A percentile compares a stretch with the other conserved stretches of the same genome.
phyloP scores from a whole-genome alignment of 202 grass and related monocot genomes.

The Panicum hallii region DNA sequence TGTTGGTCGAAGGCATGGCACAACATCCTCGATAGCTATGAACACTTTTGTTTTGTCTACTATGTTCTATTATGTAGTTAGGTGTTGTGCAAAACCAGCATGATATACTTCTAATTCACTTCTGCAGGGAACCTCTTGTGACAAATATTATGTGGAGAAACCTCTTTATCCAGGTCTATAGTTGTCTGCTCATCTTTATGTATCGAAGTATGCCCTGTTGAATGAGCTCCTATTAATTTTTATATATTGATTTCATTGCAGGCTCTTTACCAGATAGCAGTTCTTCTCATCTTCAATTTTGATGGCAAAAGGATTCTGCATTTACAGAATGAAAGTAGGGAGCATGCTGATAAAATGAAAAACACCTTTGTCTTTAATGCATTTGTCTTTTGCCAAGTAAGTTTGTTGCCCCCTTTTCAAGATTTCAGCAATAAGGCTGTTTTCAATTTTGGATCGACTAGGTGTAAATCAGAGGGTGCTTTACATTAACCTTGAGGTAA shows the following conservation, averaged over 20 bases:
- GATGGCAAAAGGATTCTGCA: constrained; percentile 65
- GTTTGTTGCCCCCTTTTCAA: background rate
- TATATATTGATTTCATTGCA: constrained; percentile 45
- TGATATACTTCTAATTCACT: constrained; percentile 38
- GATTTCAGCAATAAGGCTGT: background rate
- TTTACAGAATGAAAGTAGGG: constrained; percentile 56
- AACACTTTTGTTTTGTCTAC: background rate
- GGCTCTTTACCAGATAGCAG: constrained; percentile 84
- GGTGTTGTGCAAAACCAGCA: background rate
- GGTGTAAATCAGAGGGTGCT: no score
- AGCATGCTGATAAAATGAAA: constrained; percentile 68
- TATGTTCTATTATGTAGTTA: constrained; percentile 9
- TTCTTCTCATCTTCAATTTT: constrained; percentile 87
- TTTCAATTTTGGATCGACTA: background rate
- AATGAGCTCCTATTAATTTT: background rate
- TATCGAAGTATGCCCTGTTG: background rate
- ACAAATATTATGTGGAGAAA: constrained; percentile 99
- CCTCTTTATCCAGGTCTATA: constrained; percentile 72
- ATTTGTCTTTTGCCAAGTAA: constrained; percentile 91
- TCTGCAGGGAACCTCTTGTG: constrained; percentile 77
- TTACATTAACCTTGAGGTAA: no score
- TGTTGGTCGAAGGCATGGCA: constrained; percentile 88
- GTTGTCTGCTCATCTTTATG: constrained; percentile 15
- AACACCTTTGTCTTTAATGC: constrained; percentile 94
- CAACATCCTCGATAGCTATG: constrained; percentile 25